Evolutionary conservation across 805 yeast species (phyloP).

Genomic region (Clavispora phyllophila): DNA sequence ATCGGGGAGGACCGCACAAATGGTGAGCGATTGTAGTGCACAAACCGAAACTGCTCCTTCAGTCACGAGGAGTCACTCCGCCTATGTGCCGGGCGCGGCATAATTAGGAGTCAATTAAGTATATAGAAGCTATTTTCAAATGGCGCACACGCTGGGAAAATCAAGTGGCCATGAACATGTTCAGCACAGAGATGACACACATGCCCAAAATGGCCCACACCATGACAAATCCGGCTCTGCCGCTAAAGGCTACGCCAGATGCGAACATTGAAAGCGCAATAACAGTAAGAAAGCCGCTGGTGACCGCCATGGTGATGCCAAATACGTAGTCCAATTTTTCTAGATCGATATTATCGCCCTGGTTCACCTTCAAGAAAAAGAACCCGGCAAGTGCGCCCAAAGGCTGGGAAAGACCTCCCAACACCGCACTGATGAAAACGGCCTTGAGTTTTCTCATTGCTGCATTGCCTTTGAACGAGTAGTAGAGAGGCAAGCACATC

Average conservation of each 20-base stretch:
- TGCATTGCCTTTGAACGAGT: constrained; percentile 50
- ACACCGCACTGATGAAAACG: constrained; percentile 52
- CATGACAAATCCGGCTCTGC: constrained; percentile 54
- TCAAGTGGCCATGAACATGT: constrained; percentile 8
- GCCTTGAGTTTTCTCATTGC: constrained; percentile 48
- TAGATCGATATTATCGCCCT: constrained; percentile 24
- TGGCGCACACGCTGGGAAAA: too few species aligned
- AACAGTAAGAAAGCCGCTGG: constrained; percentile 81
- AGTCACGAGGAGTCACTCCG: neutral
- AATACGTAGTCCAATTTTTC: constrained; percentile 39
- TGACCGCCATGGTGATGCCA: constrained; percentile 61
- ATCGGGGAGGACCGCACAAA: neutral
- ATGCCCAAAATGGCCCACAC: constrained; percentile 61
- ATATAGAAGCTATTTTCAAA: too few species aligned
- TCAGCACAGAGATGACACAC: constrained; percentile 46
- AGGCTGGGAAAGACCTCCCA: constrained; percentile 88
- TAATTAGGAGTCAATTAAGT: too few species aligned
- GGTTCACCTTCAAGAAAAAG: constrained; percentile 35
- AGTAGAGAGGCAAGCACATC: constrained; percentile 84
- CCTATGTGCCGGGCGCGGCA: neutral
- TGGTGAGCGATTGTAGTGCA: neutral
- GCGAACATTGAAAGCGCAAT: constrained; percentile 84
- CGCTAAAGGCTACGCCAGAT: constrained; percentile 67
- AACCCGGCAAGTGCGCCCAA: constrained; percentile 78
- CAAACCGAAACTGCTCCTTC: neutral